Percentiles rank a stretch among this genome's conserved stretches.
Conservation (phyloP, 1,139 yeast genomes). For the Zygosaccharomyces pseudobailii region DNA sequence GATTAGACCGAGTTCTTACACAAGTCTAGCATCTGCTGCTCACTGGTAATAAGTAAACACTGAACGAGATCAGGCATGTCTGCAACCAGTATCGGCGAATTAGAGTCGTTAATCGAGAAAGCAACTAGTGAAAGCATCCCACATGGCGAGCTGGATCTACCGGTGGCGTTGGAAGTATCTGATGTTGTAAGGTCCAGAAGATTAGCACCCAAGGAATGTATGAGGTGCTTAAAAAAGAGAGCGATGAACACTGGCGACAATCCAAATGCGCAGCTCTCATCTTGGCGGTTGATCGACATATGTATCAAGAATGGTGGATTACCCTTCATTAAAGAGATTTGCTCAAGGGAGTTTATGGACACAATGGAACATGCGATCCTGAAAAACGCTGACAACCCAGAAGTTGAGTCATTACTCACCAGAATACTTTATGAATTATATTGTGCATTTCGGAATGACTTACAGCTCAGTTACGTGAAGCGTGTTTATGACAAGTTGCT, state of each 20-base stretch:
- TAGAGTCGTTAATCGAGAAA: slow-evolving; percentile 62
- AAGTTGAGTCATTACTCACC: slow-evolving; percentile 58
- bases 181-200: slow-evolving; percentile 83
- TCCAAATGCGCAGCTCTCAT: slow-evolving; percentile 72
- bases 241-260: slow-evolving; percentile 54
- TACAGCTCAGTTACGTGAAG: slow-evolving; percentile 62
- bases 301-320: slow-evolving; percentile 92
- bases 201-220: slow-evolving; percentile 76
- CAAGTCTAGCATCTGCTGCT: not conserved
- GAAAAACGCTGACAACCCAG: slow-evolving; percentile 38
- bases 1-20: not conserved
- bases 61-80: slow-evolving; percentile 5
- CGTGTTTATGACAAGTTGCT: slow-evolving; percentile 56
- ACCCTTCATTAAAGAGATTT: slow-evolving; percentile 74
- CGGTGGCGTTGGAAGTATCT: slow-evolving; percentile 78
- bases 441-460: slow-evolving; percentile 62
- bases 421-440: slow-evolving; percentile 75
- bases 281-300: slow-evolving; percentile 73
- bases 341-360: slow-evolving; percentile 85
- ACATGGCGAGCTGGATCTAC: slow-evolving; percentile 74
- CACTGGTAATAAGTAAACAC: not conserved
- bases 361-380: slow-evolving; percentile 46
- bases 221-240: slow-evolving; percentile 76
- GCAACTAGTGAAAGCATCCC: slow-evolving; percentile 92
- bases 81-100: slow-evolving; percentile 39